These are phyloP conservation scores for Sarcodon sp. DNA, from an alignment of 768 basidiomycete genomes.

Conservation along the genomic window DNA sequence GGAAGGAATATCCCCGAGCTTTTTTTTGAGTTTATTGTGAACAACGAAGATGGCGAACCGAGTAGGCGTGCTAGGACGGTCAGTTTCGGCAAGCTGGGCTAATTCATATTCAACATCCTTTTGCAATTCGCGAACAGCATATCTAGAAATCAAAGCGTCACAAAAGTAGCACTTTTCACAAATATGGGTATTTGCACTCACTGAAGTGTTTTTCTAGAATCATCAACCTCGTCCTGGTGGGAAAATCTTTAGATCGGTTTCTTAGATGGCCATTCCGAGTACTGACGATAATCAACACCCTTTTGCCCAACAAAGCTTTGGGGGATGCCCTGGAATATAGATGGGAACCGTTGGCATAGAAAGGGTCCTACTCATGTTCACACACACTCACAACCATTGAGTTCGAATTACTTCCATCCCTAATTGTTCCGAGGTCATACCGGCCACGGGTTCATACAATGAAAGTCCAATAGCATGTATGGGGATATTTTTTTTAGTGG, in stretches of 20 bases:
- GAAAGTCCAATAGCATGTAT: constrained; percentile 96
- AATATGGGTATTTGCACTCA: constrained; percentile 20
- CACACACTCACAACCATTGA: constrained; percentile 76
- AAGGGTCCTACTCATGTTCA: constrained; percentile 1
- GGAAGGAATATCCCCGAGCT: constrained; percentile 61
- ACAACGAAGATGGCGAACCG: constrained; percentile 91
- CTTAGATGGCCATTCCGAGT: not conserved
- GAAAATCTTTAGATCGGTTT: not conserved
- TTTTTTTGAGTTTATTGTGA: constrained; percentile 86
- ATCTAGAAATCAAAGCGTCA: constrained; percentile 30
- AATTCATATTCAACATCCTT: constrained; percentile 77
- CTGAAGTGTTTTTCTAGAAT: constrained; percentile 83
- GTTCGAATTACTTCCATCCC: constrained; percentile 84
- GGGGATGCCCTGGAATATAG: constrained; percentile 24
- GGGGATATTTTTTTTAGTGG: constrained; percentile 66
- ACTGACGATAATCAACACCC: constrained; percentile 74
- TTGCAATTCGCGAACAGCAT: constrained; percentile 80
- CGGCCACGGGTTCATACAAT: constrained; percentile 83
- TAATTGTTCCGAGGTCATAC: constrained; percentile 57
- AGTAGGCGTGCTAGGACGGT: constrained; percentile 59
- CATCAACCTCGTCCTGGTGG: constrained; percentile 77
- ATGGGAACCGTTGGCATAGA: not conserved
- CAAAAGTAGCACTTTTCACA: not conserved
- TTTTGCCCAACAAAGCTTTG: constrained; percentile 64
- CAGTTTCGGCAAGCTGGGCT: constrained; percentile 48